Percentiles rank a stretch among this genome's conserved stretches.
Conservation (phyloP, 208 protist genomes). For the Novymonas esmeraldas region DNA sequence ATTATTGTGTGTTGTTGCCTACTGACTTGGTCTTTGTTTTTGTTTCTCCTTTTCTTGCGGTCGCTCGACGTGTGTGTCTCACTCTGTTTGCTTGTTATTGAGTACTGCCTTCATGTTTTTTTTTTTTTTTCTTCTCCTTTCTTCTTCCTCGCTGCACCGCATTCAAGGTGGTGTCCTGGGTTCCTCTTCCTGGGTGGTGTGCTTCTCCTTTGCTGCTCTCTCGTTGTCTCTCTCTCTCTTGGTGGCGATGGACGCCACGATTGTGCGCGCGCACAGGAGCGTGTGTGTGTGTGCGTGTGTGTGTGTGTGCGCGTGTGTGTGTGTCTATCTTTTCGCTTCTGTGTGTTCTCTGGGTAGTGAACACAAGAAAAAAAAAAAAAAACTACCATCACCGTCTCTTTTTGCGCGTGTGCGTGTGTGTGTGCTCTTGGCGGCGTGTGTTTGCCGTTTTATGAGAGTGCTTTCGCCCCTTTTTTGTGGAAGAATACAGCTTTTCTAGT, state of each 20-base stretch:
- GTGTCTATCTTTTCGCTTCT: constrained; percentile 16
- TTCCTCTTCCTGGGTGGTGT: background rate
- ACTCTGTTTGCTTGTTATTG: background rate
- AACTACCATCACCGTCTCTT: background rate
- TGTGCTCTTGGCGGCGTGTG: background rate
- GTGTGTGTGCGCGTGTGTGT: no score
- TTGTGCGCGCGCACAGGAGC: no score
- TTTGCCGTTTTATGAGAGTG: no score
- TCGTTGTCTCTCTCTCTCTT: no score
- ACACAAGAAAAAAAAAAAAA: background rate
- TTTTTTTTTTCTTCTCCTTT: constrained; percentile 3
- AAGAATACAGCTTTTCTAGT: no score
- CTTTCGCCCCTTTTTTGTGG: background rate
- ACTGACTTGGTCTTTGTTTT: constrained; percentile 1
- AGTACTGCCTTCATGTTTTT: background rate
- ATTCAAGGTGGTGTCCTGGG: no score
- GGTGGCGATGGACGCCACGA: no score
- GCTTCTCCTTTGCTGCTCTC: background rate
- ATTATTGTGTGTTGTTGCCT: background rate
- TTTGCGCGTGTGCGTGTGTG: background rate
- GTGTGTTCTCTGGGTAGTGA: background rate
- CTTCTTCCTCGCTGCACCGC: no score
- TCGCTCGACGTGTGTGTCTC: background rate
- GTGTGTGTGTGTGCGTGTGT: no score
- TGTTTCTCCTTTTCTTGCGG: constrained; percentile 10